phyloP scores from a whole-genome alignment of 495 filamentous ascomycete genomes.

The Durotheca rogersii region DNA sequence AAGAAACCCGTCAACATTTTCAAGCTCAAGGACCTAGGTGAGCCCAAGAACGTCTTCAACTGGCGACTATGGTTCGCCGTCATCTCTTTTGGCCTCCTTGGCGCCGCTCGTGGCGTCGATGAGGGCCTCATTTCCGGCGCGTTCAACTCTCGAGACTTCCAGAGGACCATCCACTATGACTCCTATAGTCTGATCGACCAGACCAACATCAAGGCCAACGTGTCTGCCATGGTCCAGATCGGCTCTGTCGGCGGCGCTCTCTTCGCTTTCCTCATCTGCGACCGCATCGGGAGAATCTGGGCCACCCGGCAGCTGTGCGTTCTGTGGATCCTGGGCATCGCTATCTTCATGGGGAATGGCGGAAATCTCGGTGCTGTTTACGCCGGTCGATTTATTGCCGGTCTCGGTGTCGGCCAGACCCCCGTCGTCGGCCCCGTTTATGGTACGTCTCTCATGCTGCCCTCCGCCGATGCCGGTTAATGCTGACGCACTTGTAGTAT shows the following conservation, averaged over 20 bases:
- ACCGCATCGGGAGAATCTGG: constrained; percentile 68
- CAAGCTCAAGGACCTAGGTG: constrained; percentile 53
- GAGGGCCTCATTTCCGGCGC: constrained; percentile 70
- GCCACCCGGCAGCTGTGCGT: constrained; percentile 66
- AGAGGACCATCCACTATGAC: constrained; percentile 58
- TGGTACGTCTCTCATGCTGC: constrained; percentile 10
- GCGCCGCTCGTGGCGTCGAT: constrained; percentile 70
- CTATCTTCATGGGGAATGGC: constrained; percentile 64
- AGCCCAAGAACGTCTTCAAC: constrained; percentile 62
- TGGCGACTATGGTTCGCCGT: constrained; percentile 67
- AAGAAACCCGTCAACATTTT: constrained; percentile 71
- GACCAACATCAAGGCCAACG: constrained; percentile 66
- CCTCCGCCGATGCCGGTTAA: background rate
- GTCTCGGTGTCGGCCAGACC: constrained; percentile 66
- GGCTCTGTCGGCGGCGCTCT: constrained; percentile 65
- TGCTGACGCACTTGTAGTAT: constrained; percentile 19
- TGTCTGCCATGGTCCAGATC: constrained; percentile 72
- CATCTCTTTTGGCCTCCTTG: constrained; percentile 66
- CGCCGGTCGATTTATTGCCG: constrained; percentile 66
- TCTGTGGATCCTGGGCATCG: constrained; percentile 66
- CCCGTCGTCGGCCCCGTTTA: constrained; percentile 64
- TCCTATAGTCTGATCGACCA: constrained; percentile 52
- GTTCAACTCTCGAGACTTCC: constrained; percentile 64
- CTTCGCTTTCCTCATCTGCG: constrained; percentile 66
- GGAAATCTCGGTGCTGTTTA: constrained; percentile 64